phyloP scores from a whole-genome alignment of 2,329 filamentous ascomycete genomes.

The Rhynchosporium graminicola region DNA sequence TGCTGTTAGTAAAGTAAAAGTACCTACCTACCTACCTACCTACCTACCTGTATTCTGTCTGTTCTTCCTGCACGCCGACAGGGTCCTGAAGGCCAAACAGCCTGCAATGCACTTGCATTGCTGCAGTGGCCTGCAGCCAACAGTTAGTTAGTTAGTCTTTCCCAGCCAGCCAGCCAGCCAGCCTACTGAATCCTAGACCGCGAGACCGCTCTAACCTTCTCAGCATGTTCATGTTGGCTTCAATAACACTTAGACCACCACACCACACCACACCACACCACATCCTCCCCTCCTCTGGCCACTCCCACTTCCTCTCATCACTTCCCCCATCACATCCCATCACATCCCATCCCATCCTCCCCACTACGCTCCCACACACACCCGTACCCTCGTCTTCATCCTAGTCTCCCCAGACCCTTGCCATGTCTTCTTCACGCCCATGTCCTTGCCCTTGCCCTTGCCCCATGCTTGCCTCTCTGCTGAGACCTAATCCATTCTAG shows the following conservation, averaged over 20 bases:
- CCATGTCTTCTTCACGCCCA: not conserved
- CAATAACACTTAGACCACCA: slow-evolving; percentile 28
- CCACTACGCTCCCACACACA: slow-evolving; percentile 7
- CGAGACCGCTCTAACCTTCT: slow-evolving; percentile 25
- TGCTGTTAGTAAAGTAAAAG: slow-evolving; percentile 13
- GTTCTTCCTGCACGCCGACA: slow-evolving; percentile 9
- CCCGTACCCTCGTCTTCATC: not conserved
- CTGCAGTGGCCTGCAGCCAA: not conserved
- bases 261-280: slow-evolving; percentile 29
- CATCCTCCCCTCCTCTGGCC: not conserved
- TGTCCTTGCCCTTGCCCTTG: not conserved
- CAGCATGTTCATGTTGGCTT: slow-evolving; percentile 18
- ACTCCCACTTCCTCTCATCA: slow-evolving; percentile 2
- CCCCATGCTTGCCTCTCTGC: slow-evolving; percentile 14
- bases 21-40: too few species aligned
- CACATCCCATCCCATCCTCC: slow-evolving; percentile 19
- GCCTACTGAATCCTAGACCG: slow-evolving; percentile 29
- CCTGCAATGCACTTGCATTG: not conserved
- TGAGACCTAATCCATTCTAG: slow-evolving; percentile 35
- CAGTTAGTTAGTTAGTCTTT: not conserved
- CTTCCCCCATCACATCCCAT: slow-evolving; percentile 10
- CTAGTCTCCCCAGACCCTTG: slow-evolving; percentile 6
- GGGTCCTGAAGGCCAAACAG: slow-evolving; percentile 1
- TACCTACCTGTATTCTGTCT: not conserved
- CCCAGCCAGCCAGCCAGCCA: slow-evolving; percentile 6